Evolutionary conservation across 768 basidiomycete genomes (phyloP).

Genomic region (Leccinum subtestaceum): DNA sequence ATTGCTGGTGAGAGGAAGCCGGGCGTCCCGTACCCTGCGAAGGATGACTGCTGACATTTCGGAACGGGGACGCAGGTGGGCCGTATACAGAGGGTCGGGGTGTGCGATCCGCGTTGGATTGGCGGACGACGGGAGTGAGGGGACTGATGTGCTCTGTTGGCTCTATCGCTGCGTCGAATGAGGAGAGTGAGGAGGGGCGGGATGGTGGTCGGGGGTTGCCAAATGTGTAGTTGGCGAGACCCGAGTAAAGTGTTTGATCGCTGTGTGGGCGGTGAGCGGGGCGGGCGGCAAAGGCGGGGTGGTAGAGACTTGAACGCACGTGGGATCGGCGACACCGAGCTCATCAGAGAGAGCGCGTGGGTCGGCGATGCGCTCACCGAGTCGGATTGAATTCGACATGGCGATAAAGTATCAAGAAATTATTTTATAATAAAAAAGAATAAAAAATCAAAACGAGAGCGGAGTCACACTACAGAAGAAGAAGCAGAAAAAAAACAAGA

Average conservation of each 20-base stretch:
- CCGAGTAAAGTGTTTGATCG: constrained; percentile 32
- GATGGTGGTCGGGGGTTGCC: constrained; percentile 30
- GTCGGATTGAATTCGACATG: constrained; percentile 8
- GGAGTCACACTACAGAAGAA: constrained; percentile 4
- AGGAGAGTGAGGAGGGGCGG: constrained; percentile 14
- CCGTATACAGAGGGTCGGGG: constrained; percentile 43
- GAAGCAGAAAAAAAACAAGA: not conserved
- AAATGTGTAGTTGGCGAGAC: constrained; percentile 42
- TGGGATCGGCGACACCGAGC: constrained; percentile 14
- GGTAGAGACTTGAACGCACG: constrained; percentile 5
- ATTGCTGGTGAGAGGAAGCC: constrained; percentile 15
- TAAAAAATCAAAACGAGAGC: not conserved
- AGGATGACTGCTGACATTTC: constrained; percentile 33
- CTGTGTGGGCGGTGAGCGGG: not conserved
- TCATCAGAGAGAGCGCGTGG: constrained; percentile 28
- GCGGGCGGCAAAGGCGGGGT: not conserved
- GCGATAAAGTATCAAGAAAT: constrained; percentile 19
- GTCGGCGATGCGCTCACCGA: constrained; percentile 31
- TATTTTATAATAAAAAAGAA: not conserved
- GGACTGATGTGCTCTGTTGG: constrained; percentile 36
- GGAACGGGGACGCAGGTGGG: constrained; percentile 5
- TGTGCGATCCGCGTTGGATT: constrained; percentile 38
- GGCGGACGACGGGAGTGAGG: constrained; percentile 28
- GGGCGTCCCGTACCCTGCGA: constrained; percentile 30
- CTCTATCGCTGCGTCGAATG: constrained; percentile 14